Evolutionary conservation across 1,284 basidiomycete genomes (phyloP).

Genomic region (Boletus smithii): DNA sequence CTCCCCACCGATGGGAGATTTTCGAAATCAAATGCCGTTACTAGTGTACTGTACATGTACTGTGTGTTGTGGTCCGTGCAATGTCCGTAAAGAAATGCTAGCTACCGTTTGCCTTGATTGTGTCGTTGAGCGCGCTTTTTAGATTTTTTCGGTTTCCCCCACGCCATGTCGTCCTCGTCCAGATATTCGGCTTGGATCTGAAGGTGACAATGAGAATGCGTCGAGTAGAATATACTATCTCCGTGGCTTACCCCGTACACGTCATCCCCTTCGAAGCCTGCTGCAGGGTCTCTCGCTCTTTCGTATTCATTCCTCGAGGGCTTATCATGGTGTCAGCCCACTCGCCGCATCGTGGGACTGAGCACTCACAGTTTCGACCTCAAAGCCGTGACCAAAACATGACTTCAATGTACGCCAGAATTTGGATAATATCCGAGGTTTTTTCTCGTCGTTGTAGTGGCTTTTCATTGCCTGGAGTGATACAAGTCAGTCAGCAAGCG

Average conservation of each 20-base stretch:
- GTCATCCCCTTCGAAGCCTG: constrained; percentile 17
- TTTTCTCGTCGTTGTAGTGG: constrained; percentile 11
- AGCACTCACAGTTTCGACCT: constrained; percentile 16
- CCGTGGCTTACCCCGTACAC: constrained; percentile 21
- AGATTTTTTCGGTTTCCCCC: constrained; percentile 17
- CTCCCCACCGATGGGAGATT: no score
- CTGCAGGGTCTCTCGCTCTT: constrained; percentile 10
- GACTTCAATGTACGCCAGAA: constrained; percentile 19
- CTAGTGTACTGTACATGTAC: no score
- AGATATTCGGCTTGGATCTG: constrained; percentile 27
- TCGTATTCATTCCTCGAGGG: constrained; percentile 17
- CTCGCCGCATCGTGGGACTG: neutral
- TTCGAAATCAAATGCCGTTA: no score
- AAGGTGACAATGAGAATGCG: no score
- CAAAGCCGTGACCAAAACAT: constrained; percentile 21
- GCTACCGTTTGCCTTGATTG: no score
- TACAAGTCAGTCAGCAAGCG: neutral
- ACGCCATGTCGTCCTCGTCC: constrained; percentile 31
- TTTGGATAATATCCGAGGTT: constrained; percentile 4
- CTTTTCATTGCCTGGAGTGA: constrained; percentile 7
- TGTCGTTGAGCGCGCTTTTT: constrained; percentile 6
- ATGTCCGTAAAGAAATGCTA: neutral
- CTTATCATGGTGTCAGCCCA: constrained; percentile 8
- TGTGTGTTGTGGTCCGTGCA: neutral
- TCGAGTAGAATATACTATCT: neutral